Evolutionary conservation across 1,139 yeast species (phyloP).

Genomic region (Blastobotrys proliferans): DNA sequence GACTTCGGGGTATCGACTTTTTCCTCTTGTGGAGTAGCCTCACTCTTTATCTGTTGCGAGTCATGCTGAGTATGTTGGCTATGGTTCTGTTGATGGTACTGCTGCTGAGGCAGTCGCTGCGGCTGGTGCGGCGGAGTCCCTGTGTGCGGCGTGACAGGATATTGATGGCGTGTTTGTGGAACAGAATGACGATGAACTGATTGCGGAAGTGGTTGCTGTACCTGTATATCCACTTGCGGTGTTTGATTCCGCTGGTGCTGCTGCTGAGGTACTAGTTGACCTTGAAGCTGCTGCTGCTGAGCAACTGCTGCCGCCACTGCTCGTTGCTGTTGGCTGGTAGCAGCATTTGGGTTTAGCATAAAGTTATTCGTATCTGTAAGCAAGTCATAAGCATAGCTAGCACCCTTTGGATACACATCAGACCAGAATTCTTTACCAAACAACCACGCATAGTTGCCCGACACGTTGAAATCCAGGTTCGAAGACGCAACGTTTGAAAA

Average conservation of each 20-base stretch:
- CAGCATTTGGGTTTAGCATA: background rate
- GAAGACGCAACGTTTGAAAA: slow-evolving; percentile 11
- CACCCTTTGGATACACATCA: slow-evolving; percentile 13
- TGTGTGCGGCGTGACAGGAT: background rate
- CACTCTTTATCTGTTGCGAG: background rate
- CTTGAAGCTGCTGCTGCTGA: background rate
- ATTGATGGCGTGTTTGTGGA: background rate
- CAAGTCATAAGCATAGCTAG: slow-evolving; percentile 15
- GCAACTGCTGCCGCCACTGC: background rate
- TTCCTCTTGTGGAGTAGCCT: background rate
- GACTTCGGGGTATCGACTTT: background rate
- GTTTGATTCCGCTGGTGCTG: slow-evolving; percentile 1
- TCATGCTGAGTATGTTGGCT: background rate
- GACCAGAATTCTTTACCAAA: slow-evolving; percentile 25
- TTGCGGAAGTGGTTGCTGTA: background rate
- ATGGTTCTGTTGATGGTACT: background rate
- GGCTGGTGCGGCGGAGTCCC: background rate
- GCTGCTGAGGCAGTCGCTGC: background rate
- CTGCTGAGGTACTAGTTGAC: background rate
- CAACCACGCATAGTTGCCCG: slow-evolving; percentile 27
- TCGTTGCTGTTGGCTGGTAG: slow-evolving; percentile 1
- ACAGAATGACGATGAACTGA: background rate
- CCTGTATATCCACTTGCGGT: background rate
- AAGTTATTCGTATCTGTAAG: slow-evolving; percentile 11
- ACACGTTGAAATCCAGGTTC: slow-evolving; percentile 21